These are phyloP conservation scores for Candida gorgasii DNA, from an alignment of 805 yeast species.

Conservation along the genomic window DNA sequence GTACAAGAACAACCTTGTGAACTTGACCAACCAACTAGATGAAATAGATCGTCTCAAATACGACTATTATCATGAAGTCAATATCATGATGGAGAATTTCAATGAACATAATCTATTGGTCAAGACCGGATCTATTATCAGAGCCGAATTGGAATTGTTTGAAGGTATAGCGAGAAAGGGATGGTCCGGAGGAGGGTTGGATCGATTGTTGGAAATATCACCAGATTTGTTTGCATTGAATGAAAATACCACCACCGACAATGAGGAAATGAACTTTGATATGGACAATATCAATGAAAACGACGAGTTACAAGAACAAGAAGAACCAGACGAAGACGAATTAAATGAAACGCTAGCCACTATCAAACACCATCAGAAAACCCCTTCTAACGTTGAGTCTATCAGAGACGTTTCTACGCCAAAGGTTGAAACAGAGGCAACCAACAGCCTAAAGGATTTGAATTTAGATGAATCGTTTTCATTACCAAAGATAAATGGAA, in stretches of 20 bases:
- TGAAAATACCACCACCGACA: conserved; percentile 27
- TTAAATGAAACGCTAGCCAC: conserved; percentile 13
- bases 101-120: conserved; percentile 56
- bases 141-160: conserved; percentile 79
- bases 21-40: conserved; percentile 72
- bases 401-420: conserved; percentile 7
- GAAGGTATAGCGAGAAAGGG: conserved; percentile 84
- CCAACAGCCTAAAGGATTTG: conserved; percentile 5
- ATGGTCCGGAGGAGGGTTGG: conserved; percentile 86
- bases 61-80: conserved; percentile 68
- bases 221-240: conserved; percentile 49
- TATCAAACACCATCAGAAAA: conserved; percentile 1
- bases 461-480: conserved; percentile 57
- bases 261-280: conserved; percentile 1
- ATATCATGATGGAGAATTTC: conserved; percentile 55
- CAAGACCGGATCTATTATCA: conserved; percentile 61
- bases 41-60: conserved; percentile 75
- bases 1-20: conserved; percentile 66
- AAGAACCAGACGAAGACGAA: conserved; percentile 4
- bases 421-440: neutral
- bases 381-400: conserved; percentile 1
- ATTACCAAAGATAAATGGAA: conserved; percentile 39
- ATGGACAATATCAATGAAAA: conserved; percentile 12
- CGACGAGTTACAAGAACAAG: conserved; percentile 4
- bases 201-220: conserved; percentile 59